Evolutionary conservation across 2,329 filamentous ascomycete genomes (phyloP).

Genomic region (Beauveria medogensis): DNA sequence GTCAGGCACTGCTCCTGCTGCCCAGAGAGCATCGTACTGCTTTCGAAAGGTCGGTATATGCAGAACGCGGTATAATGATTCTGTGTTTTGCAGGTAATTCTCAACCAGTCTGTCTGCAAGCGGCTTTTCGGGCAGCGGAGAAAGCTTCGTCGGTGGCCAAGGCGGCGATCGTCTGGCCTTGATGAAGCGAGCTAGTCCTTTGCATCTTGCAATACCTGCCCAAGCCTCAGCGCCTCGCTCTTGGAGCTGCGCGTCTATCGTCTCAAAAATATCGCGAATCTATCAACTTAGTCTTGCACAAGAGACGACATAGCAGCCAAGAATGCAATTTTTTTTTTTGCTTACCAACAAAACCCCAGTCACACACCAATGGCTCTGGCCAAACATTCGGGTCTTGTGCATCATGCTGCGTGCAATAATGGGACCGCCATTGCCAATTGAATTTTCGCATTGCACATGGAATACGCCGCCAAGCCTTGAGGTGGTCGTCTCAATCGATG

Average conservation of each 20-base stretch:
- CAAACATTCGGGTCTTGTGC: slow-evolving; percentile 49
- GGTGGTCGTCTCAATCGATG: slow-evolving; percentile 28
- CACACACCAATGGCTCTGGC: slow-evolving; percentile 47
- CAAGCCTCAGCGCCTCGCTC: slow-evolving; percentile 29
- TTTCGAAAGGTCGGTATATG: slow-evolving; percentile 42
- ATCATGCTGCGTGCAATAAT: slow-evolving; percentile 34
- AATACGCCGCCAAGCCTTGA: slow-evolving; percentile 35
- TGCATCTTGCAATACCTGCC: slow-evolving; percentile 39
- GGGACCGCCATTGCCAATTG: slow-evolving; percentile 21
- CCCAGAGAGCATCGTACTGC: slow-evolving; percentile 45
- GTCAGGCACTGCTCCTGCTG: slow-evolving; percentile 20
- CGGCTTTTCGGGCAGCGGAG: slow-evolving; percentile 37
- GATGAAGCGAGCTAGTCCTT: slow-evolving; percentile 42
- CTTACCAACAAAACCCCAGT: slow-evolving; percentile 38
- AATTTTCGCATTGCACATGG: slow-evolving; percentile 32
- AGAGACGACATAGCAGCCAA: too few species aligned
- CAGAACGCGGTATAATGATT: slow-evolving; percentile 40
- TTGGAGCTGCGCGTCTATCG: slow-evolving; percentile 33
- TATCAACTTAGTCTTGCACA: slow-evolving; percentile 17
- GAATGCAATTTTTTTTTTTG: too few species aligned
- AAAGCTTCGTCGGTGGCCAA: slow-evolving; percentile 36
- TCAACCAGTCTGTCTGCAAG: slow-evolving; percentile 40
- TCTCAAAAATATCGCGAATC: slow-evolving; percentile 36
- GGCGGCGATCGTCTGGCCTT: slow-evolving; percentile 39
- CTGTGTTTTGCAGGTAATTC: slow-evolving; percentile 39